Conservation (phyloP, 2,329 filamentous ascomycete genomes). For the Coniochaeta sp. region DNA sequence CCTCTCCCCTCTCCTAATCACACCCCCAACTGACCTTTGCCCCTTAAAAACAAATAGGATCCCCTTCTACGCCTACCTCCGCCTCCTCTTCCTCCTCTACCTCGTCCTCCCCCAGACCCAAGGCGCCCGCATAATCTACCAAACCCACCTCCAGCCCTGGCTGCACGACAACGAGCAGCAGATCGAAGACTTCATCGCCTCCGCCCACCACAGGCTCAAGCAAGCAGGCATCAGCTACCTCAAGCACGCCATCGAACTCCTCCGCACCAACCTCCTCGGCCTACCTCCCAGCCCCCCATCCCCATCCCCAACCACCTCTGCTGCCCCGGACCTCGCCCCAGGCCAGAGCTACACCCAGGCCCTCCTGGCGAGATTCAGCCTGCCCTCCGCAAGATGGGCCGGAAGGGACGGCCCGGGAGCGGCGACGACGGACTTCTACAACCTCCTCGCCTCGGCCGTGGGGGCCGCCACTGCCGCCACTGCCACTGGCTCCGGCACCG, state of each 20-base stretch:
- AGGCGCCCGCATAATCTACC: conserved; percentile 80
- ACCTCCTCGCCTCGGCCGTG: conserved; percentile 67
- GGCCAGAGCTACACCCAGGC: conserved; percentile 65
- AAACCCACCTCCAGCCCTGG: conserved; percentile 79
- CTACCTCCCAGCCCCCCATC: conserved; percentile 48
- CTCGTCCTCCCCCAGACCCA: conserved; percentile 97
- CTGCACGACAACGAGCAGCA: conserved; percentile 76
- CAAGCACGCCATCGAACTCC: conserved; percentile 59
- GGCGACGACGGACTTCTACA: conserved; percentile 59
- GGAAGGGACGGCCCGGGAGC: conserved; percentile 15
- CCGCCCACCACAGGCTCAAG: conserved; percentile 70
- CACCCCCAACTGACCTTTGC: conserved; percentile 1
- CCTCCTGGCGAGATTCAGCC: conserved; percentile 77
- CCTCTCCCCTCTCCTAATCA: neutral
- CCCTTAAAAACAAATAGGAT: conserved; percentile 43
- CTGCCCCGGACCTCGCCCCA: conserved; percentile 29
- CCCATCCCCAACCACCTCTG: conserved; percentile 9
- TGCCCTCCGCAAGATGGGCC: conserved; percentile 61
- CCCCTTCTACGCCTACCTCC: conserved; percentile 89
- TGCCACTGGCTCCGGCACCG: conserved; percentile 11
- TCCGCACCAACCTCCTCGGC: conserved; percentile 74
- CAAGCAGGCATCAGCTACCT: conserved; percentile 70
- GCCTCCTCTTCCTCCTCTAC: conserved; percentile 81
- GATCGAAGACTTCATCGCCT: conserved; percentile 85
- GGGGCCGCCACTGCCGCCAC: conserved; percentile 42